Percentiles rank a stretch among this genome's conserved stretches.
These are phyloP conservation scores for Tulasnella sp. DNA, from an alignment of 768 basidiomycete genomes.

Conservation along the genomic window DNA sequence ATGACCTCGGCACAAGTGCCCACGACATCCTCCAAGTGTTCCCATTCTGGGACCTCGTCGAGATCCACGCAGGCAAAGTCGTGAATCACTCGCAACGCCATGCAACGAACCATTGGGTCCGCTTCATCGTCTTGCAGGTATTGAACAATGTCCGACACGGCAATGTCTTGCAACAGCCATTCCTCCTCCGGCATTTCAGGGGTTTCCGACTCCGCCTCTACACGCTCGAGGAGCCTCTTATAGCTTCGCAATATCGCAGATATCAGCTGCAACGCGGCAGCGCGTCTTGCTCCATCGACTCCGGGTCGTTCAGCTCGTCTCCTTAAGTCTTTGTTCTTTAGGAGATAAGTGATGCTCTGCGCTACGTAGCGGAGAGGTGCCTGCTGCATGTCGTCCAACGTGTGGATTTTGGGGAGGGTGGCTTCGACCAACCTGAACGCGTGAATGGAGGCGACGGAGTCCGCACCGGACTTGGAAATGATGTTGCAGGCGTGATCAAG, in stretches of 20 bases:
- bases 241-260: neutral
- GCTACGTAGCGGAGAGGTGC: neutral
- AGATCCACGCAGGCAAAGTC: neutral
- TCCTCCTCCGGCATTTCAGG: neutral
- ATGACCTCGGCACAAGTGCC: neutral
- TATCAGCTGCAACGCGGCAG: neutral
- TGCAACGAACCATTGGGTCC: neutral
- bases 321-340: neutral
- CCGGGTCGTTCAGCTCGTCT: neutral
- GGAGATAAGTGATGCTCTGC: neutral
- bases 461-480: neutral
- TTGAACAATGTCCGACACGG: neutral
- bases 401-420: neutral
- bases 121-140: neutral
- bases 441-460: neutral
- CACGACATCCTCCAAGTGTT: neutral
- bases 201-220: neutral
- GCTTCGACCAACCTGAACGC: slow-evolving; percentile 8
- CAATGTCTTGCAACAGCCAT: neutral
- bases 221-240: neutral
- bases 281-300: neutral
- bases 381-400: neutral
- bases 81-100: neutral
- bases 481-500: neutral
- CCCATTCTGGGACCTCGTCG: neutral